These are phyloP conservation scores for Trebouxia sp. DNA, from an alignment of 139 green algal species.

Conservation along the genomic window DNA sequence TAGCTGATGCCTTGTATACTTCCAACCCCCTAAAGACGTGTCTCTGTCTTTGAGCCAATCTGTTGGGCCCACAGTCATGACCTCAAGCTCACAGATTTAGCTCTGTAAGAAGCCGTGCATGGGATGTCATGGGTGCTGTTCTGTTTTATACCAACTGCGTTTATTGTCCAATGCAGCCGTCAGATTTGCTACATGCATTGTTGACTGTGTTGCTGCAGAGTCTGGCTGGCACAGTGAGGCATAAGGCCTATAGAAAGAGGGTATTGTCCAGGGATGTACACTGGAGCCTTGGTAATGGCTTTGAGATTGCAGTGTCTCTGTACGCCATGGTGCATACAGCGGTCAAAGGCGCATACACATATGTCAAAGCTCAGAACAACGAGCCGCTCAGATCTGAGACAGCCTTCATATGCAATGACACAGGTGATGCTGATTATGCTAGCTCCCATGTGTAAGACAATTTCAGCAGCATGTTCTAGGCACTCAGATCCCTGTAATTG, in stretches of 20 bases:
- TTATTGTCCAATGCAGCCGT: too few species aligned
- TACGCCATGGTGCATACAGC: conserved; percentile 38
- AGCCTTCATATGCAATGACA: conserved; percentile 34
- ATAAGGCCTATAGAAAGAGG: conserved; percentile 41
- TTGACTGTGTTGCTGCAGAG: conserved; percentile 11
- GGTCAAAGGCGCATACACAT: neutral
- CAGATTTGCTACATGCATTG: neutral
- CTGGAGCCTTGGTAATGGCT: conserved; percentile 36
- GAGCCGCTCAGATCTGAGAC: conserved; percentile 5
- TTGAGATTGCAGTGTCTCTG: conserved; percentile 38
- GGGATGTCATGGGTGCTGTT: too few species aligned
- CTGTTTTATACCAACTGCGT: too few species aligned
- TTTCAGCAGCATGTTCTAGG: too few species aligned
- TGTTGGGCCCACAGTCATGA: too few species aligned
- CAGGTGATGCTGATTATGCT: conserved; percentile 29
- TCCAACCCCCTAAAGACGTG: too few species aligned
- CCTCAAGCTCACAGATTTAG: too few species aligned
- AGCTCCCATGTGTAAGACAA: too few species aligned
- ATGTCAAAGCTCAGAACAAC: conserved; percentile 26
- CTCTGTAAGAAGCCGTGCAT: too few species aligned
- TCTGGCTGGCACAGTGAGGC: conserved; percentile 14
- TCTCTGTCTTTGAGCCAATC: too few species aligned
- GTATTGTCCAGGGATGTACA: neutral
- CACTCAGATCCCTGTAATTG: too few species aligned
- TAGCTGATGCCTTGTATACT: too few species aligned